Base-by-base conservation (phyloP, 495 filamentous ascomycete species). In the Melanomma pulvis-pyrius region DNA sequence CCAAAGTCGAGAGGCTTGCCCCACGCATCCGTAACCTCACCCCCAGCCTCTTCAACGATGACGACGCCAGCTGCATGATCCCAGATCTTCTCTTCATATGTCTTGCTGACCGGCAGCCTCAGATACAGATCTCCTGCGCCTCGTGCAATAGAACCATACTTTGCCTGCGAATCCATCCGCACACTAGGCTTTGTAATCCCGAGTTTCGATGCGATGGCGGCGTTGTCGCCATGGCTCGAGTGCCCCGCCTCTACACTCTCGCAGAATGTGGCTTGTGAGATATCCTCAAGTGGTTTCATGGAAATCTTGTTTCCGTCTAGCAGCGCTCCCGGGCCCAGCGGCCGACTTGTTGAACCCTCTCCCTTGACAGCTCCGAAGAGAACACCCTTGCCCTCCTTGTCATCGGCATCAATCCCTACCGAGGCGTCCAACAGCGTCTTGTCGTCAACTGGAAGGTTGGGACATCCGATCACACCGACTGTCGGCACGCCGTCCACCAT, bases 61-160 rank as follows among this genome's bases (percentile, higher is more conserved):
- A 99, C 77, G 65, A 96, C 92, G 34, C 94, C 94, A n/a, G 92
- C 93, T 30, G 93, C 96, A 78, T 99, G 94, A 75, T 99, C 94
- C 94, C 94, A 99, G 68, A 99, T 98, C 83, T 99, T 99, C 83
- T 99, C 94, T 79, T 96, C 86, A 78, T 98, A 99, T 25, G 87
- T 86, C 73, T 87, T 88, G 70, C 83, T 88, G 13, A 89, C 87
- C 19, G 96, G 94, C 29, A 99, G 79, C 54, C 94, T 83, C 69
- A 98, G 80, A 76, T 98, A 98, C 68, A 99, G 86, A 72, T 99
- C 96, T 47, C 92, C 94, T 7, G 93, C 92, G 25, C 94, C 94
- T 64, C 94, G 82, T n/a, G 96, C 93, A 74, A 99, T 93, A 2
- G 90, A 92, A 49, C 87, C 93, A 75, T 99, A 99, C 77, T 99